A percentile compares a stretch with the other conserved stretches of the same genome.
Conservation (phyloP, 164 flowering plant genomes). For the Berberis vulgaris region DNA sequence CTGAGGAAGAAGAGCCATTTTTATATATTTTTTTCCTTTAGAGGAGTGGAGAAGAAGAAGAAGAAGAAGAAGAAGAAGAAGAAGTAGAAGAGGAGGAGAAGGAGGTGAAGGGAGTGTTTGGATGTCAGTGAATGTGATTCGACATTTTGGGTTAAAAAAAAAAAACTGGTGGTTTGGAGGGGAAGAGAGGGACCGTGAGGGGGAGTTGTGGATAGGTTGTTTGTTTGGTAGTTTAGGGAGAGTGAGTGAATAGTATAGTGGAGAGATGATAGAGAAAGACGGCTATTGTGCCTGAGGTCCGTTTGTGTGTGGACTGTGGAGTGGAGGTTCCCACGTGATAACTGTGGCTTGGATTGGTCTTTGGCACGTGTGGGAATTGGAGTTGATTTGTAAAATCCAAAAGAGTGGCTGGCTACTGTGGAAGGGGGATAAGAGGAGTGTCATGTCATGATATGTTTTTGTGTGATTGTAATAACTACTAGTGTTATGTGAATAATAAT, state of each 20-base stretch:
- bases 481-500: too few relatives aligned
- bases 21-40: not conserved
- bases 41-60: not conserved
- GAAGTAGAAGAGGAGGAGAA: not conserved
- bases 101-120: not conserved
- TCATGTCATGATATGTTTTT: too few relatives aligned
- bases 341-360: not conserved
- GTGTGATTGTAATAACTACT: too few relatives aligned
- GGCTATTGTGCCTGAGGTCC: not conserved
- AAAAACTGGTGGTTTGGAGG: conserved; percentile 18
- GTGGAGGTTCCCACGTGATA: conserved; percentile 1
- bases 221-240: not conserved
- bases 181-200: not conserved
- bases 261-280: not conserved
- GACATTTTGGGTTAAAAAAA: not conserved
- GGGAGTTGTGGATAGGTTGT: conserved; percentile 4
- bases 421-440: too few relatives aligned
- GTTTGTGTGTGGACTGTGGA: not conserved
- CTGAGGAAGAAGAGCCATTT: conserved; percentile 61
- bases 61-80: not conserved
- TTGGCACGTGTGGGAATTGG: too few relatives aligned
- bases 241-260: not conserved
- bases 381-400: too few relatives aligned
- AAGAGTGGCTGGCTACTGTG: too few relatives aligned
- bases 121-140: not conserved